phyloP scores from a whole-genome alignment of 129 eudicot species.

The Artemisia annua region DNA sequence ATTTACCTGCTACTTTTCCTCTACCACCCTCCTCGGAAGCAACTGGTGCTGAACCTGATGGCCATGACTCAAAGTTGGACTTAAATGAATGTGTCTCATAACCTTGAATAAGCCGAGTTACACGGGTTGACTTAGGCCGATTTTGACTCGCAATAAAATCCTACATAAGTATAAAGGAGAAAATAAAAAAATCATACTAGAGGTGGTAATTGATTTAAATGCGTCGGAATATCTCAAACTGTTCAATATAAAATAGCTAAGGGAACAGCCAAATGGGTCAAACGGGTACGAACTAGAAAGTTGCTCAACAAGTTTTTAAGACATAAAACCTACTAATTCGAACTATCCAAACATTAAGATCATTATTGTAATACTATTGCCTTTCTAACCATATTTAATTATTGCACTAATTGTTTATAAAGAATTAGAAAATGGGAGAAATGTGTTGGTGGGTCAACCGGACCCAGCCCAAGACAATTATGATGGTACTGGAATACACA shows the following conservation, averaged over 20 bases:
- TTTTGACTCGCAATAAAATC: slow-evolving; percentile 75
- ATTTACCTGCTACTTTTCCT: slow-evolving; percentile 94
- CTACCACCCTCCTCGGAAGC: slow-evolving; percentile 97
- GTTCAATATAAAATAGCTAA: slow-evolving; percentile 1
- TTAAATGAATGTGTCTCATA: slow-evolving; percentile 90
- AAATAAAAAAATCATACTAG: slow-evolving; percentile 2
- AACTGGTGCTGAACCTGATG: slow-evolving; percentile 89
- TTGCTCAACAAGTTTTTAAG: not conserved
- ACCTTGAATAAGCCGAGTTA: slow-evolving; percentile 94
- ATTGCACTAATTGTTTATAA: not conserved
- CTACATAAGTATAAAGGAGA: slow-evolving; percentile 37
- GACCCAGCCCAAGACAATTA: not conserved
- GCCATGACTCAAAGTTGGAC: slow-evolving; percentile 99
- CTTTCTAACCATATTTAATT: not conserved
- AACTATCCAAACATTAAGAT: not conserved
- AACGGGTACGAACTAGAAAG: slow-evolving; percentile 1
- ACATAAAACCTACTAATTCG: not conserved
- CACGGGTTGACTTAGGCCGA: slow-evolving; percentile 89
- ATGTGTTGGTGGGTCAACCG: not conserved
- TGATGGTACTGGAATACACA: not conserved
- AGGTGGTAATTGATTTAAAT: not conserved
- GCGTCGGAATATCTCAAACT: not conserved
- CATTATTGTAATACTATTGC: not conserved
- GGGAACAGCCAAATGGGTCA: slow-evolving; percentile 2
- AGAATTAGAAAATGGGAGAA: not conserved